Percentiles rank a stretch among this genome's conserved stretches.
Evolutionary conservation across 352 stramenopile species (phyloP).

Genomic region (Globisporangium spinosum): DNA sequence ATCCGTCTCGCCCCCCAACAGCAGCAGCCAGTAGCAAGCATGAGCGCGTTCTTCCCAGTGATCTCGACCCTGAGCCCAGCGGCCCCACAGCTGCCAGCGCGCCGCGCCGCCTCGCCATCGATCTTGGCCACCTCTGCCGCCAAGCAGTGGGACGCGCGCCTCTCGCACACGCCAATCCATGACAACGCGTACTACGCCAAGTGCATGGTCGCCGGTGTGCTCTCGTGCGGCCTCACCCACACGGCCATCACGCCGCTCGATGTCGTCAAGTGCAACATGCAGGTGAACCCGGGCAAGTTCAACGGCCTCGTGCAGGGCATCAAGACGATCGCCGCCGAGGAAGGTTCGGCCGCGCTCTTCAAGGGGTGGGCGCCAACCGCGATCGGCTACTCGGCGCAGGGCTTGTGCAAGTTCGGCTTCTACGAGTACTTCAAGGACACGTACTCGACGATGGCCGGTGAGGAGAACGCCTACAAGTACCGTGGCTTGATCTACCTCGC

Average conservation of each 20-base stretch:
- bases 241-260: conserved; percentile 91
- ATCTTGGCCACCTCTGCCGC: conserved; percentile 71
- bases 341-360: conserved; percentile 77
- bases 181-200: conserved; percentile 92
- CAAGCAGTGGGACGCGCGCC: conserved; percentile 73
- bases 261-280: conserved; percentile 95
- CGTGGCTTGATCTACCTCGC: conserved; percentile 89
- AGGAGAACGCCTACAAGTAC: conserved; percentile 93
- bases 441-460: conserved; percentile 88
- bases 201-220: conserved; percentile 92
- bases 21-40: conserved; percentile 29
- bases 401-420: conserved; percentile 92
- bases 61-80: conserved; percentile 70
- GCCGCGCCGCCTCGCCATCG: conserved; percentile 31
- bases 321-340: conserved; percentile 85
- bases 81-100: conserved; percentile 35
- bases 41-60: conserved; percentile 77
- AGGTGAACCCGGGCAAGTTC: conserved; percentile 90
- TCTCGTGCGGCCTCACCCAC: conserved; percentile 93
- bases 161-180: conserved; percentile 79
- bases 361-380: conserved; percentile 92
- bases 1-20: conserved; percentile 43
- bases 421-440: conserved; percentile 96
- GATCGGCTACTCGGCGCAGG: conserved; percentile 90
- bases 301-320: conserved; percentile 70